Evolutionary conservation across 2,329 filamentous ascomycete species (phyloP), one percentile per base, ranked within the genome.

Genomic region (Pseudogymnoascus sp.): DNA sequence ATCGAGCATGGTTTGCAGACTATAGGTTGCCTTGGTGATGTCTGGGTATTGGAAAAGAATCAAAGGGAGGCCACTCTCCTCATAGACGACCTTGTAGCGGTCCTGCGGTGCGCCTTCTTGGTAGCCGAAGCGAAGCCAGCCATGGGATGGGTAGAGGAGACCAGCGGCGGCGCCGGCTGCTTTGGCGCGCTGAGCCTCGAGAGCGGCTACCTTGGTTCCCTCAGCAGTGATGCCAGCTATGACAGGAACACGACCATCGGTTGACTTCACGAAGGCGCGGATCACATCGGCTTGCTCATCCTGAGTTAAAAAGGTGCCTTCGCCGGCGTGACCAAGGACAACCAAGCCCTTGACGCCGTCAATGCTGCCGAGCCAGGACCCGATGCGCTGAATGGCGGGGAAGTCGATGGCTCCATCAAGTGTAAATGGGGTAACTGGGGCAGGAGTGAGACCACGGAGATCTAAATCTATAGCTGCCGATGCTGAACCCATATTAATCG

Each of bases 31-130:
- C 70, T 82, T 82, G 17, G 80, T 82, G 71, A 76, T 78, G 71
- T 83, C 79, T 13, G 80, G 80, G 61, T 82, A 82, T 69, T 82
- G 80, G 72, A 83, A 82, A 3, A 82, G 74, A 63, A 82, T 82
- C 35, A 83, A 72, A 3, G 80, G 80, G 50, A 82, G 73, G 2
- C 76, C 74, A 28, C 77, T 80, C 44, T 76, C 75, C 73, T 82
- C 80, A 65, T 79, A 82, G 7, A 83, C 79, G 0, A 72, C 73
- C 69, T 75, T 76, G 74, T 82, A 82, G 35, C 80, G 76, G 67
- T 82, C 79, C 66, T 82, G 80, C 1, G 80, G 79, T 8, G 80
- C 80, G 26, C 80, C 80, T 11, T 75, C 72, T 67, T 83, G 80
- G 67, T 83, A 82, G 8, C 80, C 80, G 66, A 83, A 83, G n/a